These are phyloP conservation scores for Fusarium mangiferae DNA, from an alignment of 2,329 filamentous ascomycete genomes.

Conservation along the genomic window DNA sequence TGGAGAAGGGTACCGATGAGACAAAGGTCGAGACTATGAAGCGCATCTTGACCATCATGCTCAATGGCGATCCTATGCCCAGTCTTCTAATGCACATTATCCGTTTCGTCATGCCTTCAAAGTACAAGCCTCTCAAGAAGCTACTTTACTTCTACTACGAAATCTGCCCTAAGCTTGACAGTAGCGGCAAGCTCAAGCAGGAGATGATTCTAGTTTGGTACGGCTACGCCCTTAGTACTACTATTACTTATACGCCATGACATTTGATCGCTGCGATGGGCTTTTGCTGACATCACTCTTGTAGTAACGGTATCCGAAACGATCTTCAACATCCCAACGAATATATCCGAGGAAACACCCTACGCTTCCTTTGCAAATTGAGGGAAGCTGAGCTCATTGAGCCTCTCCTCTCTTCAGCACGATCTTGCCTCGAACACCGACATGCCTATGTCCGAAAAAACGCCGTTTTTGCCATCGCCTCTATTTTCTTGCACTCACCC, in stretches of 20 bases:
- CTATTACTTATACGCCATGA: neutral
- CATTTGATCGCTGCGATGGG: neutral
- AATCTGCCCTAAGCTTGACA: slow-evolving; percentile 95
- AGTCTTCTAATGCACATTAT: slow-evolving; percentile 99
- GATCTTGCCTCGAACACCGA: slow-evolving; percentile 92
- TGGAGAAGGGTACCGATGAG: slow-evolving; percentile 95
- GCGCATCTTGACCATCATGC: slow-evolving; percentile 95
- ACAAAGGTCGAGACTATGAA: slow-evolving; percentile 96
- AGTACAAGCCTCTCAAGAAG: slow-evolving; percentile 97
- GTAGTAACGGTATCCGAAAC: slow-evolving; percentile 95
- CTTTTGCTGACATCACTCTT: slow-evolving; percentile 14
- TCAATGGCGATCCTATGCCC: slow-evolving; percentile 96
- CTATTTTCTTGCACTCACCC: slow-evolving; percentile 91
- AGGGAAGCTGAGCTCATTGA: slow-evolving; percentile 96
- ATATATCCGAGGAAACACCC: slow-evolving; percentile 97
- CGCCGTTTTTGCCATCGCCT: slow-evolving; percentile 92
- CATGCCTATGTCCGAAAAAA: slow-evolving; percentile 99
- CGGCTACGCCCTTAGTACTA: slow-evolving; percentile 15
- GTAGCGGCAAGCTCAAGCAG: slow-evolving; percentile 94
- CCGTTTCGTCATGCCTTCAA: slow-evolving; percentile 99
- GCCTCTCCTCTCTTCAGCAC: slow-evolving; percentile 90
- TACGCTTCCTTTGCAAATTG: slow-evolving; percentile 96
- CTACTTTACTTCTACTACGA: slow-evolving; percentile 99
- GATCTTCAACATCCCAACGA: slow-evolving; percentile 98
- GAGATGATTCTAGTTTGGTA: slow-evolving; percentile 99